Percentiles rank a stretch among this genome's conserved stretches.
phyloP scores from a whole-genome alignment of 1,284 basidiomycete species.

The Ceratobasidium sp. region DNA sequence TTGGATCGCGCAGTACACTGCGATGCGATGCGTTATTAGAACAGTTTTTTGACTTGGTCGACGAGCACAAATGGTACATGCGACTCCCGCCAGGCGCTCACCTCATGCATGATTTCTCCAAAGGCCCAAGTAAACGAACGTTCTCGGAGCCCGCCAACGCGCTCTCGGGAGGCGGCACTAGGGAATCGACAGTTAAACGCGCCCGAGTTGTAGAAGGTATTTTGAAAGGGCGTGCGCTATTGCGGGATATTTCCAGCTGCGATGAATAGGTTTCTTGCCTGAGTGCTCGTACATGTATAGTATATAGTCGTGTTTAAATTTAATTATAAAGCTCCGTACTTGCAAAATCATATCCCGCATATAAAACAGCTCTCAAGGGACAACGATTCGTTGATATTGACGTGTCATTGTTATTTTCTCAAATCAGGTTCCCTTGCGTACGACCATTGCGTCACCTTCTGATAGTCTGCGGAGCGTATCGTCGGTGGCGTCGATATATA shows the following conservation, averaged over 20 bases:
- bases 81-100: conserved; percentile 69
- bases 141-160: neutral
- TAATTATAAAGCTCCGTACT: too few species aligned
- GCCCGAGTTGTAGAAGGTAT: conserved; percentile 25
- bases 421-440: too few species aligned
- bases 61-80: conserved; percentile 77
- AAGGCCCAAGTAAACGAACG: conserved; percentile 20
- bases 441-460: too few species aligned
- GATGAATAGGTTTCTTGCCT: conserved; percentile 8
- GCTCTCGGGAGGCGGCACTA: neutral
- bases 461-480: too few species aligned
- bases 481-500: too few species aligned
- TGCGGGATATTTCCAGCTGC: conserved; percentile 24
- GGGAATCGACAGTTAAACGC: neutral
- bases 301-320: too few species aligned
- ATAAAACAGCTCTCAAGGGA: neutral
- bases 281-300: neutral
- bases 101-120: conserved; percentile 60
- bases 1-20: conserved; percentile 87
- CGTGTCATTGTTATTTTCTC: too few species aligned
- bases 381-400: too few species aligned
- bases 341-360: too few species aligned
- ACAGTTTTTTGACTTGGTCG: conserved; percentile 83
- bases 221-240: conserved; percentile 30
- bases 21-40: conserved; percentile 70